phyloP scores from a whole-genome alignment of 306 rosid genomes.

The Casuarina equisetifolia region DNA sequence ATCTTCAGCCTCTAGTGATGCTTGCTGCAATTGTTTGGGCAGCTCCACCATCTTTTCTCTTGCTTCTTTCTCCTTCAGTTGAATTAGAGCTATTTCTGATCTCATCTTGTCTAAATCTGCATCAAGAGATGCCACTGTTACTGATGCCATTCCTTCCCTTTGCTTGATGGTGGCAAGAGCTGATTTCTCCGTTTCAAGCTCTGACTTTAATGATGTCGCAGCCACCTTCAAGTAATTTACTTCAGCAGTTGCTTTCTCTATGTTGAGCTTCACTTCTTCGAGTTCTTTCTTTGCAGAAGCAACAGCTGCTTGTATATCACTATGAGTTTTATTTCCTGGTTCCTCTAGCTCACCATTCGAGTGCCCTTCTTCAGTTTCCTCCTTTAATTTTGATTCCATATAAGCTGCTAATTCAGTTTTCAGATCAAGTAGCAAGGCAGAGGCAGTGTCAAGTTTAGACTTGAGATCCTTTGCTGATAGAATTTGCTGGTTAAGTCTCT shows the following conservation, averaged over 20 bases:
- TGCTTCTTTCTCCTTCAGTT: conserved; percentile 93
- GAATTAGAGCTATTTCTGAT: conserved; percentile 83
- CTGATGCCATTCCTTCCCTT: conserved; percentile 97
- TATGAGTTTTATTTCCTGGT: conserved; percentile 52
- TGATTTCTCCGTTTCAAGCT: conserved; percentile 81
- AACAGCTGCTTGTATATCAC: conserved; percentile 72
- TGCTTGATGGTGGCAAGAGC: conserved; percentile 64
- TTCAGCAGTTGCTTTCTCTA: conserved; percentile 87
- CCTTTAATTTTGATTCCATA: conserved; percentile 78
- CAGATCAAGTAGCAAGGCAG: conserved; percentile 73
- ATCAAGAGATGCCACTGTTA: conserved; percentile 87
- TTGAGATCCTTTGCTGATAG: conserved; percentile 76
- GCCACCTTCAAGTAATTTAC: conserved; percentile 85
- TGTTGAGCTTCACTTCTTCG: conserved; percentile 77
- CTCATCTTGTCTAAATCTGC: conserved; percentile 80
- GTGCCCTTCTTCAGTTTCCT: conserved; percentile 45
- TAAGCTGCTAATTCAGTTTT: conserved; percentile 84
- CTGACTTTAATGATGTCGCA: conserved; percentile 66
- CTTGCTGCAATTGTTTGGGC: conserved; percentile 75
- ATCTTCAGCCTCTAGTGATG: conserved; percentile 82
- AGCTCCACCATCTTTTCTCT: conserved; percentile 71
- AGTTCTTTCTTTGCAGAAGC: conserved; percentile 77
- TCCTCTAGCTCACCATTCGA: conserved; percentile 45
- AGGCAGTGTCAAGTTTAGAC: conserved; percentile 79
- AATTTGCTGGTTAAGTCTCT: conserved; percentile 69